Base-by-base conservation (phyloP, 1,284 basidiomycete species). In the Mixia osmundae region DNA sequence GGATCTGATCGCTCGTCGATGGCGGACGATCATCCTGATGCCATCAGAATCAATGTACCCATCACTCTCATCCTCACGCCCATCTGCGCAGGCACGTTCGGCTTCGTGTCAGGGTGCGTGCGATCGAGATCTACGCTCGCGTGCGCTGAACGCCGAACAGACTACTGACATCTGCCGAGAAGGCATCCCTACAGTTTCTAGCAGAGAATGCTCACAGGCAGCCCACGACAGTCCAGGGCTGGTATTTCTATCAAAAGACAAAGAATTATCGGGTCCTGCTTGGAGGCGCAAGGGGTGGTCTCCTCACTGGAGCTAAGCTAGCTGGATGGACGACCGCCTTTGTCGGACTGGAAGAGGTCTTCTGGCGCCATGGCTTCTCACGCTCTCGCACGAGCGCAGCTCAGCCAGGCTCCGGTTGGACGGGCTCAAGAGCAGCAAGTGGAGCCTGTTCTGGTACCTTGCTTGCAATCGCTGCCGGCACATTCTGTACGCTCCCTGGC, bases 131-230 rank as follows among this genome's bases (percentile, higher is more conserved):
- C n/a, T n/a, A n/a, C n/a, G n/a, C n/a, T n/a, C n/a, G n/a, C n/a
- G n/a, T n/a, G n/a, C n/a, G n/a, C n/a, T n/a, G n/a, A n/a, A n/a
- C n/a, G n/a, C n/a, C n/a, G n/a, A n/a, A n/a, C 22, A 34, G 33
- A 8, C 30, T 50, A 22, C 39, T 51, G 32, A 44, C 45, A 11
- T 25, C 39, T 11, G 43, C 41, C 7, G 65, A 72, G 26, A 50
- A 51, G 36, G 59, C 60, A 6, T 55, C 58, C 8, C 54, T 65
- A 43, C 63, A 61, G 34, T 67, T 63, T 51, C 57, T 67, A 30
- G 65, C 65, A 12, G 65, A 68, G 50, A 67, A 68, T 49, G 56
- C 71, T 25, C 79, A 83, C 56, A 63, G 76, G 36, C 63, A 74
- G 36, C 78, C 78, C 21, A 71, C 59, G 49, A 83, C 78, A 21